Conservation (phyloP, 345 rosid species). For the Pistacia vera region DNA sequence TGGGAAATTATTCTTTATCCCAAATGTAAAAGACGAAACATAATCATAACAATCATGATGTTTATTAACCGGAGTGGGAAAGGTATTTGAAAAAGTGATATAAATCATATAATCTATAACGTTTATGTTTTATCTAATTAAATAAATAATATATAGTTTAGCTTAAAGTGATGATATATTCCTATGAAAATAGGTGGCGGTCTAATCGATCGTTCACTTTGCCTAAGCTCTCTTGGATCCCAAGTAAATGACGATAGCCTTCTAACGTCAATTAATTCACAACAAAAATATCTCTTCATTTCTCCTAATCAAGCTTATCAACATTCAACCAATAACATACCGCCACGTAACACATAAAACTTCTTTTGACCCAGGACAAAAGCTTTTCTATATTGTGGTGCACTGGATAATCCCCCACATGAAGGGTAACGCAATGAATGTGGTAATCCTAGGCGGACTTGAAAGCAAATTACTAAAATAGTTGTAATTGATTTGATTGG, state of each 20-base stretch:
- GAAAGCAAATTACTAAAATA: conserved; percentile 11
- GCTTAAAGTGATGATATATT: no score
- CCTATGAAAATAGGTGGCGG: no score
- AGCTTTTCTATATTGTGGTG: not conserved
- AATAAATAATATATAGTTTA: no score
- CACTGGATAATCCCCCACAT: not conserved
- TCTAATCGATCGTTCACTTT: no score
- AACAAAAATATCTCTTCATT: not conserved
- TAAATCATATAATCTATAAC: no score
- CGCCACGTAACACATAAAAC: not conserved
- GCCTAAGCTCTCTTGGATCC: not conserved
- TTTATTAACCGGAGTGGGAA: no score
- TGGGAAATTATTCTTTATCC: no score
- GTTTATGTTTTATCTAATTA: no score
- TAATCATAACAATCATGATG: no score
- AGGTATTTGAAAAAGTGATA: no score
- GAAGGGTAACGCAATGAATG: not conserved
- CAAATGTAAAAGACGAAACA: no score
- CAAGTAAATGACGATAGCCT: not conserved
- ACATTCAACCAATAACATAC: not conserved
- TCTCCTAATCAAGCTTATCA: not conserved
- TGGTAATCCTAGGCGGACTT: conserved; percentile 23
- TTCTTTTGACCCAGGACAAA: not conserved
- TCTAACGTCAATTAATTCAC: not conserved
- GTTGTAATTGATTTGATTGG: not conserved